Percentiles rank a stretch among this genome's conserved stretches.
Conservation (phyloP, 805 yeast species). For the Zygosaccharomyces siamensis region DNA sequence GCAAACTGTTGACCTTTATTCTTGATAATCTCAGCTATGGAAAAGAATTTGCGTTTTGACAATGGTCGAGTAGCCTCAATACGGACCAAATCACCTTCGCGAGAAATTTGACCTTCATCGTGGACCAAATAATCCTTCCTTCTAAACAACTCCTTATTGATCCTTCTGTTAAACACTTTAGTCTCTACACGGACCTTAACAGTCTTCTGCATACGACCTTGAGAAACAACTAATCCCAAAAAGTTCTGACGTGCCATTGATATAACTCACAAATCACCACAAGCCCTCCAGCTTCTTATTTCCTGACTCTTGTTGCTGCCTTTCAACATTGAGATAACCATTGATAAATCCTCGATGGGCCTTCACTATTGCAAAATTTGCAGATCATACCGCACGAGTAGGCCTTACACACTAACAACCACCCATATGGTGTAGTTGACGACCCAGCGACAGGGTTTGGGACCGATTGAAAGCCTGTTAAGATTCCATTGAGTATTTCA, state of each 20-base stretch:
- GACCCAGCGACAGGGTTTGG: not conserved
- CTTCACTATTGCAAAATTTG: constrained; percentile 5
- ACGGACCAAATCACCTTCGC: constrained; percentile 93
- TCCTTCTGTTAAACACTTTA: constrained; percentile 61
- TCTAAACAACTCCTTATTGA: constrained; percentile 70
- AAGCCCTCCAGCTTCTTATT: not conserved
- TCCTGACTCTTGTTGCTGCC: not conserved
- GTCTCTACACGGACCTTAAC: constrained; percentile 87
- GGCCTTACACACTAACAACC: not conserved
- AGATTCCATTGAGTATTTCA: not conserved
- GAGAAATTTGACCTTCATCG: constrained; percentile 86
- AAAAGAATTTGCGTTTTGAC: constrained; percentile 76
- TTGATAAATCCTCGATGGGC: not conserved
- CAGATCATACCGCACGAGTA: constrained; percentile 2
- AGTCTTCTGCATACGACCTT: constrained; percentile 94
- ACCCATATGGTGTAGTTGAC: not conserved
- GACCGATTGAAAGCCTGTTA: not conserved
- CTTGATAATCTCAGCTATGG: constrained; percentile 85
- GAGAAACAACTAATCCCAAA: constrained; percentile 88
- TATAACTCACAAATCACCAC: not conserved
- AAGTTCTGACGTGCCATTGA: constrained; percentile 85
- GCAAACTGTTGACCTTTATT: constrained; percentile 92
- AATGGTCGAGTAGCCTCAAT: constrained; percentile 85
- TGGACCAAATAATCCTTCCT: constrained; percentile 86
- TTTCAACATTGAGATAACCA: not conserved